Conservation (phyloP, 805 yeast genomes). For the Yamadazyma endophytica region DNA sequence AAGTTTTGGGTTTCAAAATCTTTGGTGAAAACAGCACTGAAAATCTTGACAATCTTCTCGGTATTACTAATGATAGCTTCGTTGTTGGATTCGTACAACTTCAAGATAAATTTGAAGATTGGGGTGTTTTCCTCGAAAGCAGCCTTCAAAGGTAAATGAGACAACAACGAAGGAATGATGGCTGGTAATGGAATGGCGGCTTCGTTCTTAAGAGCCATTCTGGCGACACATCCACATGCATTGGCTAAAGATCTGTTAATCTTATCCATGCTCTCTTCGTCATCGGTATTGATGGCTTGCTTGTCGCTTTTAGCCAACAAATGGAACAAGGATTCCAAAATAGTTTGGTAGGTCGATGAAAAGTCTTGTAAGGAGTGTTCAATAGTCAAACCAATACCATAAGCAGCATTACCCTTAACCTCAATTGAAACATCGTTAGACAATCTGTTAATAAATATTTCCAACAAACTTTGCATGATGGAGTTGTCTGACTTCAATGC, state of each 20-base stretch:
- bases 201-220: slow-evolving; percentile 76
- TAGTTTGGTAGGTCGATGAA: slow-evolving; percentile 59
- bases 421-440: slow-evolving; percentile 75
- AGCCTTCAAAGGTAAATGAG: slow-evolving; percentile 79
- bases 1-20: slow-evolving; percentile 71
- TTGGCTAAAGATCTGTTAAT: slow-evolving; percentile 85
- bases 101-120: slow-evolving; percentile 71
- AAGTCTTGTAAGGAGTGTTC: slow-evolving; percentile 55
- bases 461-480: slow-evolving; percentile 64
- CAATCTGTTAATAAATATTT: slow-evolving; percentile 64
- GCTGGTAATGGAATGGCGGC: slow-evolving; percentile 66
- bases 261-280: slow-evolving; percentile 74
- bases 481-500: slow-evolving; percentile 69
- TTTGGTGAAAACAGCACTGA: slow-evolving; percentile 67
- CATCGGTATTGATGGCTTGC: slow-evolving; percentile 42
- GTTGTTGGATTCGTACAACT: slow-evolving; percentile 63
- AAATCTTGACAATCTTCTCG: slow-evolving; percentile 60
- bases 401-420: slow-evolving; percentile 93
- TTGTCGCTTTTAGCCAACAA: slow-evolving; percentile 66
- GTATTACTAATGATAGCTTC: slow-evolving; percentile 52
- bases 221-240: slow-evolving; percentile 95
- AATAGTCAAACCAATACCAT: slow-evolving; percentile 82
- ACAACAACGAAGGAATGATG: slow-evolving; percentile 71
- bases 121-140: slow-evolving; percentile 94
- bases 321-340: slow-evolving; percentile 72